Base-by-base conservation (phyloP, 768 basidiomycete genomes). In the Psilocybe tampanensis region DNA sequence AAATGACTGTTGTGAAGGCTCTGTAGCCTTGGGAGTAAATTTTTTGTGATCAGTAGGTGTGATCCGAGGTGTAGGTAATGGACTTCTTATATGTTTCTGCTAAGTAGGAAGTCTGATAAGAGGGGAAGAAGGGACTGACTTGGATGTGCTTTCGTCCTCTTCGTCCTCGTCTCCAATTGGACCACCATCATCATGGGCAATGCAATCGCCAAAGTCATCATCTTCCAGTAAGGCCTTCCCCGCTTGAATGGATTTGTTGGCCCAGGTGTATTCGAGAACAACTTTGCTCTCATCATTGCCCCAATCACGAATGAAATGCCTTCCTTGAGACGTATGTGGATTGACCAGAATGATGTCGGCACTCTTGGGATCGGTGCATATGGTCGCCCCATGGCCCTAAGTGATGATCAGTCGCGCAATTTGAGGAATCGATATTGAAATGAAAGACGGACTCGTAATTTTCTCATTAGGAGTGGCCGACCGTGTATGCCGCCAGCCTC, bases 291-390 rank as follows among this genome's bases (percentile, higher is more conserved):
- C 74, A 44, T 86, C 85, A 21, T 69, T 65, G 7, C 79, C 75
- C 85, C 85, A 89, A 18, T 83, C 80, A 36, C 81, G 78, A 56
- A 88, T 77, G 62, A 88, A 81, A 17, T 77, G 75, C 63, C 74
- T 73, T 23, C 88, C 87, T 41, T 80, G 76, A n/a, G 72, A 64
- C 0, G 81, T 76, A 17, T 71, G 69, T 1, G 80, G 68, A 59
- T 89, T 81, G 7, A 90, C 84, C 4, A 91, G 71, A 44, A 89
- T 82, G 22, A 89, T 72, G 18, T 77, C 70, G 0, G 88, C 82
- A 48, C 80, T 74, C 44, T 74, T 78, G 8, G 83, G 79, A 56
- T 81, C 79, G 49, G 72, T 76, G 55, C 74, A 76, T 44, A 86
- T 80, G 17, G 69, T 55, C 3, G 84, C 89, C 29, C 88, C 88